Percentiles rank a stretch among this genome's conserved stretches.
Conservation (phyloP, 2,329 filamentous ascomycete genomes). For the Sclerotinia minor region DNA sequence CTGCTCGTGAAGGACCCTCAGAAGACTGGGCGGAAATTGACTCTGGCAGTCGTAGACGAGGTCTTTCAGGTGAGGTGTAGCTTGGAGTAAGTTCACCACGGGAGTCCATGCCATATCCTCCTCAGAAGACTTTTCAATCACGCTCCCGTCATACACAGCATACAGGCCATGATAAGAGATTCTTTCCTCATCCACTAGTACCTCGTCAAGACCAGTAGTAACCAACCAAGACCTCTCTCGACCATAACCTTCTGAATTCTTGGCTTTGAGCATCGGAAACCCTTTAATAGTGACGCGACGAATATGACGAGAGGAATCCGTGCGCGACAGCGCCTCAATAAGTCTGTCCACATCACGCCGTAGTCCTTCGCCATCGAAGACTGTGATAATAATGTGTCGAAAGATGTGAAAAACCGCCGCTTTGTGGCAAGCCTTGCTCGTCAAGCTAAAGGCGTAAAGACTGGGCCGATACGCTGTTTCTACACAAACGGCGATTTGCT, state of each 20-base stretch:
- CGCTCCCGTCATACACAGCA: slow-evolving; percentile 21
- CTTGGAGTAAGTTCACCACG: slow-evolving; percentile 23
- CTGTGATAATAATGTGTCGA: slow-evolving; percentile 7
- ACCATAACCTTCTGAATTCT: slow-evolving; percentile 15
- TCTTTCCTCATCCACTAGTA: slow-evolving; percentile 24
- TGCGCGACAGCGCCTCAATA: slow-evolving; percentile 3
- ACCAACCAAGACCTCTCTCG: neutral
- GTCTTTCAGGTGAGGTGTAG: slow-evolving; percentile 19
- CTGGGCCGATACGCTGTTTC: neutral
- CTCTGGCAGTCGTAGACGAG: slow-evolving; percentile 26
- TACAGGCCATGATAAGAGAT: slow-evolving; percentile 1
- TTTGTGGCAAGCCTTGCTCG: neutral
- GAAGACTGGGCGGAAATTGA: slow-evolving; percentile 27
- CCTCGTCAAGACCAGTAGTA: slow-evolving; percentile 21
- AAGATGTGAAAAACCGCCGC: slow-evolving; percentile 3
- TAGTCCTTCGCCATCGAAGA: slow-evolving; percentile 2
- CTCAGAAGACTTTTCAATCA: slow-evolving; percentile 26
- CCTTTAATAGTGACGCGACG: slow-evolving; percentile 27
- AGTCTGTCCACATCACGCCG: slow-evolving; percentile 6
- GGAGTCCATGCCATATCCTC: slow-evolving; percentile 26
- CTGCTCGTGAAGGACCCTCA: slow-evolving; percentile 25
- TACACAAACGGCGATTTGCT: slow-evolving; percentile 7
- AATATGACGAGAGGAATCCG: slow-evolving; percentile 19
- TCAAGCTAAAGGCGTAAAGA: slow-evolving; percentile 9
- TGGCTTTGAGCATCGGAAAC: slow-evolving; percentile 18